Base-by-base conservation (phyloP, 1,139 yeast species). In the Blastobotrys petasosporus region DNA sequence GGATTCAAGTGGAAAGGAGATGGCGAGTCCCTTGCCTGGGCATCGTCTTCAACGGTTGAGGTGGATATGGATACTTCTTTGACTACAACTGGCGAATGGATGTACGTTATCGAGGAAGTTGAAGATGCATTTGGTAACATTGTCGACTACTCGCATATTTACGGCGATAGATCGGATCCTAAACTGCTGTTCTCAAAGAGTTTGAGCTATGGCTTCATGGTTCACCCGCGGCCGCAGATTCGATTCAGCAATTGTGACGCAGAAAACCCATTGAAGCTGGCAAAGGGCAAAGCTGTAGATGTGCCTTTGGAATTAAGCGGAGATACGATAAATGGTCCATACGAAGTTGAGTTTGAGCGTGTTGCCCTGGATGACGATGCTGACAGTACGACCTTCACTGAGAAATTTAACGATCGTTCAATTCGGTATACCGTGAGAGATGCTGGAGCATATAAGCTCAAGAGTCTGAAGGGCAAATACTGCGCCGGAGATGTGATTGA, bases 51-150 rank as follows among this genome's bases (percentile, higher is more conserved):
- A 41, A 63, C 71, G 2, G 74, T 79, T 10, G 68, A 70, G 13
- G 73, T 79, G 28, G 74, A 74, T 20, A 58, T 80, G 47, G 78
- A 76, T 45, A 67, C 74, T n/a, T 64, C 69, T 9, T 45, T 77
- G 32, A 68, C 70, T 11, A 67, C 70, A 16, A 67, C 77, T 5
- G 95, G 95, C 11, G 68, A 67, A 16, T 74, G 85, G 62, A 73
- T 77, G 33, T 87, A 85, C 58, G 78, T 78, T 42, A 72, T 90
- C 37, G 76, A 79, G 38, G 79, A 77, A 51, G 75, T 88, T 5
- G 73, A 74, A 8, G 97, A 90, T 64, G 84, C 83, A 1, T 70
- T 86, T 51, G 96, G 96, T 0, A 85, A 85, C 56, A 55, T 67
- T 2, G 76, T 80, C 47, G 73, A 76, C 47, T 86, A 80, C 55